Percentiles rank a stretch among this genome's conserved stretches.
Conservation (phyloP, 148 eudicot species). For the Rhododendron henanense region DNA sequence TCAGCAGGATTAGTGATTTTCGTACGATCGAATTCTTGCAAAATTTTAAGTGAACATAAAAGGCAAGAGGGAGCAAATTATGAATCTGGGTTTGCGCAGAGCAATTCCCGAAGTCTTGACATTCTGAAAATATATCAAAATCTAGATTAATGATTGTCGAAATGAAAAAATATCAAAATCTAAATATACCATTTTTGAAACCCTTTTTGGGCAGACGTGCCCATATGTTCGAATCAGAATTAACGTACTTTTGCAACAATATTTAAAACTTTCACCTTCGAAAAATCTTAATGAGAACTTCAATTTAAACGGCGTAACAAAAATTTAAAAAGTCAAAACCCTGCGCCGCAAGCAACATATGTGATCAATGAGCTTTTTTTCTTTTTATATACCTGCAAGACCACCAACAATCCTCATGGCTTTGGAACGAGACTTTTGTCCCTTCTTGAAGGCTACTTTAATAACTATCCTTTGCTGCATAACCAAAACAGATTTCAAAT, state of each 20-base stretch:
- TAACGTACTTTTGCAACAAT: background rate
- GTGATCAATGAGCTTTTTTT: background rate
- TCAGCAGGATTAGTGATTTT: background rate
- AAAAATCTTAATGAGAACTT: background rate
- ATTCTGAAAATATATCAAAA: no score
- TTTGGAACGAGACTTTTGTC: constrained; percentile 1
- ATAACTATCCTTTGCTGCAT: constrained; percentile 3
- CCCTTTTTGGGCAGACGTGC: background rate
- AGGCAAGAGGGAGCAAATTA: background rate
- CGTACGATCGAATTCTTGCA: background rate
- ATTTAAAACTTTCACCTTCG: background rate
- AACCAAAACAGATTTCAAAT: background rate
- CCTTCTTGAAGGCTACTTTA: background rate
- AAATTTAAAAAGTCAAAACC: background rate
- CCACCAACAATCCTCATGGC: background rate
- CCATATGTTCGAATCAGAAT: background rate
- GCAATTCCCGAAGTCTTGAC: no score
- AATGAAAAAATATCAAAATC: no score
- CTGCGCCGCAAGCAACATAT: background rate
- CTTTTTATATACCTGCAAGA: background rate
- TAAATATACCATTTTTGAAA: background rate
- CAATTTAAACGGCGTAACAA: background rate
- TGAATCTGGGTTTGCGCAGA: background rate
- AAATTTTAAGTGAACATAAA: background rate
- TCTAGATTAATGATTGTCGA: no score